Base-by-base conservation (phyloP, 495 filamentous ascomycete species). In the Acidiella bohemica region DNA sequence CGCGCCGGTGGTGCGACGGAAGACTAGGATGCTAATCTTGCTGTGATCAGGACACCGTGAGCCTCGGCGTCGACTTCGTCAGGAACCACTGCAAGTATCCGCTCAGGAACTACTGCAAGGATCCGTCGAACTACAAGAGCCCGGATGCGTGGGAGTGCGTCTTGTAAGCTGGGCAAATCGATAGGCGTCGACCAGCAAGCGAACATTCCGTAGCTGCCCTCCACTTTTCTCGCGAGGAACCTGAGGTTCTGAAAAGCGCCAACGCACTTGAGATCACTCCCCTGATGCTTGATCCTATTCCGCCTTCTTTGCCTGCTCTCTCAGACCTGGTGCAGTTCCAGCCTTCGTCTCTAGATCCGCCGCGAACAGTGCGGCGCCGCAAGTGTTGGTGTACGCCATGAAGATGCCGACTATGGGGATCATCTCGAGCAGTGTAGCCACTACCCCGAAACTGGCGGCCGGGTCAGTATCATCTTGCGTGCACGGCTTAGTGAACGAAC, bases 311-410 rank as follows among this genome's bases (percentile, higher is more conserved):
- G 65, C 67, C 41, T 70, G 55, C 32, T 73, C 71, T 34, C 63
- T 63, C 38, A 78, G 51, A 4, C 55, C 63, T 1, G 72, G 70
- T 14, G 69, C 68, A 8, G 71, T 76, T 23, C 61, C 64, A 36
- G 59, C 31, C 63, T 65, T 45, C 43, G 71, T 67, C 61, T 96
- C 90, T 39, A 95, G 71, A 63, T 95, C 88, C 5, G 84, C 79
- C 16, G 90, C 87, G 85, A 85, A 97, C 20, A 97, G 65, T 14
- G 86, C 90, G 18, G 90, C 90, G 0, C 88, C 90, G 35, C 88
- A 83, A 8, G 81, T 78, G 56, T 93, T 95, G 2, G 84, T 93
- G 50, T 93, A 95, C 7, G 81, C 65, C 57, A 95, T 93, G 29
- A 84, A 65, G 29, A 94, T 79, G 3, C 82, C 87, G 11, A 70